Evolutionary conservation across 441 rosid genomes (phyloP).

Genomic region (Raphanus hybrid): DNA sequence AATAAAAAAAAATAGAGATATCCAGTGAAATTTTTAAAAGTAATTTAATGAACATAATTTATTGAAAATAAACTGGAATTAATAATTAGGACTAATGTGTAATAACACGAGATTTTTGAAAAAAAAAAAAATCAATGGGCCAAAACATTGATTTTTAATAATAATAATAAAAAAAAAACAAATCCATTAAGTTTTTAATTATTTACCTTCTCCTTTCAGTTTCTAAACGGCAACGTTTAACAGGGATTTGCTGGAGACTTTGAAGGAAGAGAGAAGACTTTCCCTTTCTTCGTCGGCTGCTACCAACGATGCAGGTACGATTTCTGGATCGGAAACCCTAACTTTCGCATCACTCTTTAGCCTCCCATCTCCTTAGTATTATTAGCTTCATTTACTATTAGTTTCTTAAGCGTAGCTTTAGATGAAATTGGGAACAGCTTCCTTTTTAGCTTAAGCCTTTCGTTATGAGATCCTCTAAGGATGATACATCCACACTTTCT

Average conservation of each 20-base stretch:
- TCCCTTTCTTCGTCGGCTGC: not conserved
- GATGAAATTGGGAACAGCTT: not conserved
- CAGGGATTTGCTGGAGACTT: not conserved
- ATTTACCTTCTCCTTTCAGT: not conserved
- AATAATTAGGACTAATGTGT: too few relatives aligned
- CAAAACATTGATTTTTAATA: too few relatives aligned
- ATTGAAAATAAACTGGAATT: too few relatives aligned
- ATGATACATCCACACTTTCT: too few relatives aligned
- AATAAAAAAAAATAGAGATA: too few relatives aligned
- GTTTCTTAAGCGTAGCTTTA: not conserved
- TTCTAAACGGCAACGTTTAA: not conserved
- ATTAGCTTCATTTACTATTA: not conserved
- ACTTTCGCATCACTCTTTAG: not conserved
- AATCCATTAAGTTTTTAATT: not conserved
- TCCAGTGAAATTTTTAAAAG: too few relatives aligned
- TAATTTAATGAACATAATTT: too few relatives aligned
- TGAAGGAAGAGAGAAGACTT: not conserved
- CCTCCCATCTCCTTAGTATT: not conserved
- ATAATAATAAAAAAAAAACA: too few relatives aligned
- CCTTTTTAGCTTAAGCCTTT: not conserved
- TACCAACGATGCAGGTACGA: constrained; percentile 6
- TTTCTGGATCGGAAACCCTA: constrained; percentile 4
- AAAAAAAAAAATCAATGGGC: not conserved
- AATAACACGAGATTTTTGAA: too few relatives aligned
- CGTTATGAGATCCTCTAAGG: too few relatives aligned